Evolutionary conservation across 768 basidiomycete genomes (phyloP).

Genomic region (Suillus discolor): DNA sequence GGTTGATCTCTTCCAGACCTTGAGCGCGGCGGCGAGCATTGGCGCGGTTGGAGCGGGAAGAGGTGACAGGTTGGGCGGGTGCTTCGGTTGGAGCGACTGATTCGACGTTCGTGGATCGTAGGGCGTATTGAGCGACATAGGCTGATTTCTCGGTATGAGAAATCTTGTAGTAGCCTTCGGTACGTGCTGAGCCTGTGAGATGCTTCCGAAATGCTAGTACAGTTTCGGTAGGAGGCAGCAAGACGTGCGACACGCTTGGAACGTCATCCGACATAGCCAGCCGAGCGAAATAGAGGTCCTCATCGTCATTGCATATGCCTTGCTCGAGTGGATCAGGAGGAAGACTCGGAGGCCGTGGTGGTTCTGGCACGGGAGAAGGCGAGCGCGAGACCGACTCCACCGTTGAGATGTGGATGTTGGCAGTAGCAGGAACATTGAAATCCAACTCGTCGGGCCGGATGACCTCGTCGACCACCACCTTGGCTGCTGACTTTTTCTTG

Average conservation of each 20-base stretch:
- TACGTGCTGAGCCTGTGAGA: slow-evolving; percentile 83
- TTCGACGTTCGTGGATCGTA: slow-evolving; percentile 53
- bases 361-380: slow-evolving; percentile 49
- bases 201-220: slow-evolving; percentile 71
- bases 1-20: slow-evolving; percentile 93
- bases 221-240: slow-evolving; percentile 40
- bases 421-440: slow-evolving; percentile 51
- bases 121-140: slow-evolving; percentile 88
- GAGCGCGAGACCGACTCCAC: slow-evolving; percentile 52
- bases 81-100: slow-evolving; percentile 43
- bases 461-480: slow-evolving; percentile 51
- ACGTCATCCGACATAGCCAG: slow-evolving; percentile 28
- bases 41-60: slow-evolving; percentile 88
- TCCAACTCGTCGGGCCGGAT: slow-evolving; percentile 51
- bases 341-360: slow-evolving; percentile 42
- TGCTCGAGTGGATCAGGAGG: slow-evolving; percentile 55
- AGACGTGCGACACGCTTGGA: slow-evolving; percentile 24
- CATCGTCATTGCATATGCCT: slow-evolving; percentile 81
- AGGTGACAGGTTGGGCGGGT: slow-evolving; percentile 58
- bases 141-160: slow-evolving; percentile 88
- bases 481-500: slow-evolving; percentile 32
- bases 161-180: slow-evolving; percentile 96
- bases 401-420: slow-evolving; percentile 50
- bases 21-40: slow-evolving; percentile 89
- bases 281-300: slow-evolving; percentile 82